These are phyloP conservation scores for Selenicereus undatus DNA, from an alignment of 148 eudicot genomes.

Conservation along the genomic window DNA sequence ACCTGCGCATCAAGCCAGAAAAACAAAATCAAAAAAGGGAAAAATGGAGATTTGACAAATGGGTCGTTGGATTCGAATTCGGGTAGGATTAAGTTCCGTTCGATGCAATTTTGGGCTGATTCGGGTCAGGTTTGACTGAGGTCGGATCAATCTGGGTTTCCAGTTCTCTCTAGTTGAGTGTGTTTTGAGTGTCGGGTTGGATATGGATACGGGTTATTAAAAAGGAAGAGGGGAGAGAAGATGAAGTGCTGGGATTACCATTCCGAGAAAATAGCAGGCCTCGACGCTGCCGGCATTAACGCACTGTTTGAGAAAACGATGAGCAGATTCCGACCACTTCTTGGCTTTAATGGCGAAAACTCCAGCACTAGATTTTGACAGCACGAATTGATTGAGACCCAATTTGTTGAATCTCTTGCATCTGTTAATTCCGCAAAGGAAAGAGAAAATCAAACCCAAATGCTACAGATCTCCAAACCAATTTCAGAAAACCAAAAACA, in stretches of 20 bases:
- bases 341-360: conserved; percentile 49
- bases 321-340: conserved; percentile 67
- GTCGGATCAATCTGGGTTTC: no score
- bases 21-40: background rate
- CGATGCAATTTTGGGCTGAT: no score
- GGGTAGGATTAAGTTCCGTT: no score
- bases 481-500: background rate
- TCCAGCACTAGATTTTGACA: conserved; percentile 53
- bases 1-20: conserved; percentile 35
- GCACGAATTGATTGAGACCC: conserved; percentile 49
- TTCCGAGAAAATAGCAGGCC: conserved; percentile 83
- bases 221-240: background rate
- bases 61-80: no score
- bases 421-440: conserved; percentile 31
- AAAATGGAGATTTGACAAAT: background rate
- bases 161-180: no score
- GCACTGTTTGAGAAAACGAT: conserved; percentile 56
- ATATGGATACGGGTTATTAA: no score
- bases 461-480: background rate
- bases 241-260: conserved; percentile 34
- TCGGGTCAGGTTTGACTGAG: no score
- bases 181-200: no score
- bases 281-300: conserved; percentile 70
- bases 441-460: background rate
- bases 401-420: conserved; percentile 72